Evolutionary conservation across 2,329 filamentous ascomycete species (phyloP).

Genomic region (Penicillium palitans): DNA sequence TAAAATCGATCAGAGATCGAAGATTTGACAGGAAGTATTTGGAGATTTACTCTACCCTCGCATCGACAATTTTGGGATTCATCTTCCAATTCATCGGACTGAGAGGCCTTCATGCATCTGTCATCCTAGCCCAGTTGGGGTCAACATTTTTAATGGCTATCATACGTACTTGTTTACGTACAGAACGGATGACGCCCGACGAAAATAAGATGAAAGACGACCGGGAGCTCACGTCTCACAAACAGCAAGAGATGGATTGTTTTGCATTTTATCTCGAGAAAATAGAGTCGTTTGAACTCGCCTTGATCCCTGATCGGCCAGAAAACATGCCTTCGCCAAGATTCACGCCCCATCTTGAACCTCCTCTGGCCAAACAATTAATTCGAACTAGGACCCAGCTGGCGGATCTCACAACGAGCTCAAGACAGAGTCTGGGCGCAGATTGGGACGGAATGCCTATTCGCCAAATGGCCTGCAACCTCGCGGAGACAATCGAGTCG

Average conservation of each 20-base stretch:
- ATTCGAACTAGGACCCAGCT: too few relatives aligned
- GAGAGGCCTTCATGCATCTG: conserved; percentile 39
- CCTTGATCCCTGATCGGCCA: too few relatives aligned
- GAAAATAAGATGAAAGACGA: conserved; percentile 31
- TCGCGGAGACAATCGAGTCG: too few relatives aligned
- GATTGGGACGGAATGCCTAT: too few relatives aligned
- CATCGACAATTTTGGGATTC: conserved; percentile 35
- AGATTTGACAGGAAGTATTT: conserved; percentile 15
- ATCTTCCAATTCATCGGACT: conserved; percentile 43
- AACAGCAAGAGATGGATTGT: conserved; percentile 36
- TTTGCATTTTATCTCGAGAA: conserved; percentile 34
- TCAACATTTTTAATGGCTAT: conserved; percentile 41
- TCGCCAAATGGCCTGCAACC: too few relatives aligned
- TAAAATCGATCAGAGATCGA: conserved; percentile 30
- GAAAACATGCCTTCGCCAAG: too few relatives aligned
- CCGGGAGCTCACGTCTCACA: conserved; percentile 22
- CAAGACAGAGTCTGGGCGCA: too few relatives aligned
- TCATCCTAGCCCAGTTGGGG: conserved; percentile 38
- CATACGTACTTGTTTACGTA: conserved; percentile 37
- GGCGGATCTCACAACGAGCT: too few relatives aligned
- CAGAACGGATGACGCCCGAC: conserved; percentile 31
- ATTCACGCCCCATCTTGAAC: too few relatives aligned
- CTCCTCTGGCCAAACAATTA: too few relatives aligned
- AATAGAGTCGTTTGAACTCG: too few relatives aligned
- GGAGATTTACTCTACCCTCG: conserved; percentile 26